These are phyloP conservation scores for Ogataea ramenticola DNA, from an alignment of 805 yeast species.

Conservation along the genomic window DNA sequence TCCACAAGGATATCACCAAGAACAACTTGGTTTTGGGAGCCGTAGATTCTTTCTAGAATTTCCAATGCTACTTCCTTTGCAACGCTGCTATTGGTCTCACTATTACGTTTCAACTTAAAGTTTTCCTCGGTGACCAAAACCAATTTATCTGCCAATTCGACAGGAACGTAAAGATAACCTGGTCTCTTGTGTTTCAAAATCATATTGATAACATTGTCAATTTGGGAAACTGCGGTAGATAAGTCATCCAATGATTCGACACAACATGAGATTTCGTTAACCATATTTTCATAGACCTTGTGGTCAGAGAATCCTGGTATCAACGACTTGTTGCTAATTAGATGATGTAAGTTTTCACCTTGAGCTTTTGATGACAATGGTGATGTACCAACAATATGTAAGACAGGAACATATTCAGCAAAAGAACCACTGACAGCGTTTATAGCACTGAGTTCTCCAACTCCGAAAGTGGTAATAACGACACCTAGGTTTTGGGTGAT, in stretches of 20 bases:
- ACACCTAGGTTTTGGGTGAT: conserved; percentile 58
- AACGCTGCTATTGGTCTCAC: neutral
- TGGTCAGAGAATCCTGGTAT: conserved; percentile 51
- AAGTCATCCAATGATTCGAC: conserved; percentile 42
- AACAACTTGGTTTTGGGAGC: conserved; percentile 52
- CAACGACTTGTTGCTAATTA: conserved; percentile 45
- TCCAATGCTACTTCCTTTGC: neutral
- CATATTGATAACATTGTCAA: conserved; percentile 58
- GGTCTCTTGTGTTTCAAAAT: conserved; percentile 62
- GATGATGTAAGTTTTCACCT: conserved; percentile 45
- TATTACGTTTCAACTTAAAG: neutral
- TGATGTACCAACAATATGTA: conserved; percentile 83
- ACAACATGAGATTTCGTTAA: conserved; percentile 47
- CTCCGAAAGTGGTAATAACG: conserved; percentile 71
- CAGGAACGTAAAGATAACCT: conserved; percentile 75
- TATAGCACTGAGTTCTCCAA: conserved; percentile 80
- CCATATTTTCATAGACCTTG: conserved; percentile 57
- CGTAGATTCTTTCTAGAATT: conserved; percentile 45
- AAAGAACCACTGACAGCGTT: conserved; percentile 80
- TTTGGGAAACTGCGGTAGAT: conserved; percentile 43
- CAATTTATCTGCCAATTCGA: conserved; percentile 47
- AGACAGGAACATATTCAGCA: conserved; percentile 72
- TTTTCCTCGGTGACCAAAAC: conserved; percentile 27
- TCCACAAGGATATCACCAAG: conserved; percentile 66
- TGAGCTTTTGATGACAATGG: conserved; percentile 22